Percentiles rank a stretch among this genome's conserved stretches.
Evolutionary conservation across 2,329 filamentous ascomycete genomes (phyloP).

Genomic region (Acephala macrosclerotiorum): DNA sequence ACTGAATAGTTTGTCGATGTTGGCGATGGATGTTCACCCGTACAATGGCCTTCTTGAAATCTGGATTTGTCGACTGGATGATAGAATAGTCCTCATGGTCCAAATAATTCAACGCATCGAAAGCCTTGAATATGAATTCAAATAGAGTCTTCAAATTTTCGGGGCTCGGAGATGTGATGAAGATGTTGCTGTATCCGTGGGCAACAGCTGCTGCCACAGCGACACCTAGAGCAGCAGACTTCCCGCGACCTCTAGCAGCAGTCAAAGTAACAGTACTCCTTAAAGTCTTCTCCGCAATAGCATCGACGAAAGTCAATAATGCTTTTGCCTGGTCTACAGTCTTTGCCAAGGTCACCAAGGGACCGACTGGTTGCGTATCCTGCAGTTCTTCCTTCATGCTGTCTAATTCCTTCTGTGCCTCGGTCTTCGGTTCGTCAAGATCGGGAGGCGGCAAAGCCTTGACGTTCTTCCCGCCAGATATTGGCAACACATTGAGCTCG

Average conservation of each 20-base stretch:
- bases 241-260: constrained; percentile 92
- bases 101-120: constrained; percentile 90
- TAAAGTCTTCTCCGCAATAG: constrained; percentile 94
- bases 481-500: constrained; percentile 95
- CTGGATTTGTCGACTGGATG: constrained; percentile 96
- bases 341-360: constrained; percentile 82
- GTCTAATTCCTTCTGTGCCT: constrained; percentile 78
- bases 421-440: constrained; percentile 74
- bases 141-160: constrained; percentile 99
- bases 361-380: constrained; percentile 86
- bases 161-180: constrained; percentile 96
- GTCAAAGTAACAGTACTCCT: constrained; percentile 93
- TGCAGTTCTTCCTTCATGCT: constrained; percentile 86
- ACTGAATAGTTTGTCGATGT: constrained; percentile 97
- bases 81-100: constrained; percentile 98
- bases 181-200: constrained; percentile 98
- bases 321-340: constrained; percentile 97
- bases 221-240: constrained; percentile 94
- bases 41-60: constrained; percentile 99
- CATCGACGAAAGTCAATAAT: constrained; percentile 94
- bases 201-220: constrained; percentile 93
- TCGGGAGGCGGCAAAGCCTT: constrained; percentile 81
- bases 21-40: constrained; percentile 94
- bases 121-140: constrained; percentile 98
- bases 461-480: constrained; percentile 93